These are phyloP conservation scores for Aspergillus neoniger DNA, from an alignment of 2,329 filamentous ascomycete species.

Conservation along the genomic window DNA sequence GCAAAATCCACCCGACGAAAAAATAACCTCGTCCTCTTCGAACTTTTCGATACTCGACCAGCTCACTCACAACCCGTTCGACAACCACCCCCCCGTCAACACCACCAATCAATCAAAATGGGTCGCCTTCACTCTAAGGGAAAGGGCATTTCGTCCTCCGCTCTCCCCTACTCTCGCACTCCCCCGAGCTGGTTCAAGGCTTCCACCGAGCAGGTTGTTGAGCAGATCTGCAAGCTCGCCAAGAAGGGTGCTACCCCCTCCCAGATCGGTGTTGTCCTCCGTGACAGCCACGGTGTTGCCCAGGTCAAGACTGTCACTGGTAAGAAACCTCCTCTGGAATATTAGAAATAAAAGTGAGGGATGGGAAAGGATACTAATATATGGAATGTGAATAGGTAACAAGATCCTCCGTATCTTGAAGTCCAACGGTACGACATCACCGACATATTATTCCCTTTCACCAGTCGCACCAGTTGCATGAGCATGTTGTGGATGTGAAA, in stretches of 20 bases:
- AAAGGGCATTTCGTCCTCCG: slow-evolving; percentile 97
- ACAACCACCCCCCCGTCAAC: slow-evolving; percentile 28
- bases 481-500: not conserved
- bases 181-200: slow-evolving; percentile 97
- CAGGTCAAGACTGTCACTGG: slow-evolving; percentile 97
- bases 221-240: slow-evolving; percentile 98
- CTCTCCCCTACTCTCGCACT: slow-evolving; percentile 94
- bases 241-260: slow-evolving; percentile 98
- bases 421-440: slow-evolving; percentile 75
- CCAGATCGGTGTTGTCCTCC: slow-evolving; percentile 97
- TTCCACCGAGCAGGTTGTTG: slow-evolving; percentile 95
- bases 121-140: slow-evolving; percentile 98
- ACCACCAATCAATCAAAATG: slow-evolving; percentile 31
- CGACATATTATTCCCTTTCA: not conserved
- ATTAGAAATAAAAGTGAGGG: too few species aligned
- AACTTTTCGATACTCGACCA: slow-evolving; percentile 11
- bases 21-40: slow-evolving; percentile 10
- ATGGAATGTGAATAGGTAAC: slow-evolving; percentile 68
- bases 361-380: slow-evolving; percentile 42
- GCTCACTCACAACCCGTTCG: slow-evolving; percentile 30
- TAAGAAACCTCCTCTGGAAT: slow-evolving; percentile 51
- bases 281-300: slow-evolving; percentile 96
- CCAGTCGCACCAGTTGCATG: slow-evolving; percentile 7
- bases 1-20: slow-evolving; percentile 16
- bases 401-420: slow-evolving; percentile 99